Conservation (phyloP, 202 grass and related monocot species). For the Elaeis oleifera region DNA sequence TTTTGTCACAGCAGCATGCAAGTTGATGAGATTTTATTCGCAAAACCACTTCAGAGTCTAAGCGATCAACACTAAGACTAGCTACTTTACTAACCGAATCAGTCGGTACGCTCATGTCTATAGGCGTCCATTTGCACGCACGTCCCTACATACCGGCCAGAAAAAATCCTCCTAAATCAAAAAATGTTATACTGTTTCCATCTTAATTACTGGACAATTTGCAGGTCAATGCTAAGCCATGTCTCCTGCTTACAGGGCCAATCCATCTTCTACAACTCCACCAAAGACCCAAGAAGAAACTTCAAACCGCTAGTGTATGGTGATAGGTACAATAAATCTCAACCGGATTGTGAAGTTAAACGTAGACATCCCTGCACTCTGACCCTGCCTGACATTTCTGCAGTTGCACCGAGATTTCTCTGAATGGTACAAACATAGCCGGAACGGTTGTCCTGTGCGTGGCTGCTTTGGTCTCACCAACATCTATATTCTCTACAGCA, state of each 20-base stretch:
- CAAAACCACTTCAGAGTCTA: too few species aligned
- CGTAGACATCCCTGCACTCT: neutral
- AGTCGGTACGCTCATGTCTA: too few species aligned
- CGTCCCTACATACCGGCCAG: too few species aligned
- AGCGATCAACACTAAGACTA: too few species aligned
- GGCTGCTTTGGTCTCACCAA: neutral
- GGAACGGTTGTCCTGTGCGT: constrained; percentile 10
- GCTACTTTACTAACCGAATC: too few species aligned
- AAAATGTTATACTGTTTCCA: neutral
- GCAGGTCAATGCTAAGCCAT: constrained; percentile 14
- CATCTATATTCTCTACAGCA: neutral
- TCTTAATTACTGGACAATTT: neutral
- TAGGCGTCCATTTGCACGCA: too few species aligned
- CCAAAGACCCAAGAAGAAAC: neutral
- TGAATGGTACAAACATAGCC: constrained; percentile 7
- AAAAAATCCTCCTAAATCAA: too few species aligned
- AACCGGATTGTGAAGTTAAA: neutral
- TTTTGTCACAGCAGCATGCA: too few species aligned
- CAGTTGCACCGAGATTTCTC: constrained; percentile 2
- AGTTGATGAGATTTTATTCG: too few species aligned
- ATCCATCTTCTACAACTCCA: constrained; percentile 7
- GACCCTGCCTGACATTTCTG: neutral
- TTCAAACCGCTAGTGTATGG: neutral
- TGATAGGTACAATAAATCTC: neutral
- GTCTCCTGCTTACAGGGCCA: constrained; percentile 6